Evolutionary conservation across 352 stramenopile species (phyloP), one percentile per base, ranked within the genome.

Genomic region (Aphanomyces stellatus): DNA sequence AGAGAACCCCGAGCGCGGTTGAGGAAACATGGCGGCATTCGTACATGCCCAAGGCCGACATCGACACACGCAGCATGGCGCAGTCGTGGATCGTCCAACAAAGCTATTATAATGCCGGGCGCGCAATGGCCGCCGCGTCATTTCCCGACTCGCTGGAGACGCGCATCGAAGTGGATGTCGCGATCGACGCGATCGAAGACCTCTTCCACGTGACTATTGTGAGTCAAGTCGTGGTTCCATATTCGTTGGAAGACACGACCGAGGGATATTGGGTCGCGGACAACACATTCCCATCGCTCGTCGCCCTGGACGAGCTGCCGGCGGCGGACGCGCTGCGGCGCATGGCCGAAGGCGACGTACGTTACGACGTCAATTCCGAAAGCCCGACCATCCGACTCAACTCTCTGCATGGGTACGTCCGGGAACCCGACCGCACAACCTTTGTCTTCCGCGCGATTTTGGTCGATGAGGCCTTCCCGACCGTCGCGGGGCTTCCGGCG

Each of bases 401-500:
- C 13, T 24, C 22, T 24, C 55, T 63, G 7, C 35, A 63, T 25
- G 55, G 34, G 35, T 19, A 30, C 7, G 48, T 63, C 27, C 3
- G 48, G 15, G 55, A 63, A n/a, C 35, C 35, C 8, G 35, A 56
- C 7, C 55, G 55, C 8, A 63, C 55, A 1, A 30, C 35, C 2
- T 7, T 63, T 13, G 55, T 63, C 55, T 42, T 63, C n/a, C 55
- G 55, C 17, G 25, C 55, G 35, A 63, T 63, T 22, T 31, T 63
- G 17, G 22, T 49, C 19, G 55, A 63, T n/a, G 55, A 63, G 13
- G 17, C 13, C 4, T 43, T 48, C 6, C 55, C 55, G 1, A 31
- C 35, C 8, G 37, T 17, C 28, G 55, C 31, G n/a, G 24, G 5
- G 55, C 1, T 7, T 10, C 31, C 13, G 55, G n/a, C n/a, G n/a